Percentiles rank a stretch among this genome's conserved stretches.
Evolutionary conservation across 768 basidiomycete genomes (phyloP).

Genomic region (Leccinum uliginosum): DNA sequence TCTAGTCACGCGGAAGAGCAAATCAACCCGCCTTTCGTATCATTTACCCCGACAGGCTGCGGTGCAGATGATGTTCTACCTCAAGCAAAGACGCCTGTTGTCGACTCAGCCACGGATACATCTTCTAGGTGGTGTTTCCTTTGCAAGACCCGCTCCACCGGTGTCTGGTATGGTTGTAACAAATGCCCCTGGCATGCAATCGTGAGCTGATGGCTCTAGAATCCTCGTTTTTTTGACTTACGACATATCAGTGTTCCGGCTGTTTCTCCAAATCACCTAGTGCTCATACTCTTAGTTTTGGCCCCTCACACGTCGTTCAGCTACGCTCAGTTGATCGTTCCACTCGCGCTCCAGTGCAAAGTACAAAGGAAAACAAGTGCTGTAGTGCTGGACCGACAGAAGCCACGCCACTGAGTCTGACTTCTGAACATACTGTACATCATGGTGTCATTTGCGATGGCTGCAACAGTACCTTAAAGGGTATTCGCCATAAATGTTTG

Average conservation of each 20-base stretch:
- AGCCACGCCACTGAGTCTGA: not conserved
- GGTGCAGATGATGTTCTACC: not conserved
- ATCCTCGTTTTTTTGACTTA: slow-evolving; percentile 4
- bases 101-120: not conserved
- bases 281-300: slow-evolving; percentile 30
- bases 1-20: slow-evolving; percentile 1
- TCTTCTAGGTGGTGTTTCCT: slow-evolving; percentile 28
- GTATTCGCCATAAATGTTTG: slow-evolving; percentile 74
- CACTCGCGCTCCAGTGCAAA: not conserved
- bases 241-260: slow-evolving; percentile 17
- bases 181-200: slow-evolving; percentile 31
- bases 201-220: slow-evolving; percentile 17
- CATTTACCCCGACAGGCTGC: not conserved
- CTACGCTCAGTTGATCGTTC: slow-evolving; percentile 5
- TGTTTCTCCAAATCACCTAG: slow-evolving; percentile 27
- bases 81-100: not conserved
- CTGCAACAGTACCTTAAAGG: slow-evolving; percentile 55
- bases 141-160: slow-evolving; percentile 22
- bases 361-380: not conserved
- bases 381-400: not conserved
- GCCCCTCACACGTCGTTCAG: slow-evolving; percentile 27
- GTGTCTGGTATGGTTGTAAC: slow-evolving; percentile 29
- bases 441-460: slow-evolving; percentile 59
- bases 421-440: slow-evolving; percentile 37
- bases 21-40: not conserved